phyloP scores from a whole-genome alignment of 306 rosid genomes.

The Ammopiptanthus mongolicus region DNA sequence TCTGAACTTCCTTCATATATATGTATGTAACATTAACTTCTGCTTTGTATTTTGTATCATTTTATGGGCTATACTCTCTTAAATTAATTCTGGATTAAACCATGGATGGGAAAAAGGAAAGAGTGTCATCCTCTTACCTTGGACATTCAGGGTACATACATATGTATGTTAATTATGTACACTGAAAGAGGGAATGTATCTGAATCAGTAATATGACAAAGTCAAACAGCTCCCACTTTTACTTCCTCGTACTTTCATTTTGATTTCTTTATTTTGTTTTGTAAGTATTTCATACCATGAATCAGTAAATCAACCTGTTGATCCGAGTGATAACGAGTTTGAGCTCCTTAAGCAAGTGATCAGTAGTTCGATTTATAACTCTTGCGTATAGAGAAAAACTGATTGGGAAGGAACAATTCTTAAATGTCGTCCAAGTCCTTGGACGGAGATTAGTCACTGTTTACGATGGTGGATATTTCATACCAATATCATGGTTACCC shows the following conservation, averaged over 20 bases:
- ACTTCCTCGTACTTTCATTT: background rate
- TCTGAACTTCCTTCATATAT: background rate
- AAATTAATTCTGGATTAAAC: background rate
- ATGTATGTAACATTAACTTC: background rate
- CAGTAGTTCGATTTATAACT: no score
- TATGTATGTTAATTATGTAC: background rate
- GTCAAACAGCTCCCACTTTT: background rate
- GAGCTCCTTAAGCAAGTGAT: no score
- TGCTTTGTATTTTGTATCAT: background rate
- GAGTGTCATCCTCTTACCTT: background rate
- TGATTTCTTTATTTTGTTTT: no score
- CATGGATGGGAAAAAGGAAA: background rate
- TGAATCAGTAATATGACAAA: background rate
- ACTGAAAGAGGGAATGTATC: slow-evolving; percentile 5
- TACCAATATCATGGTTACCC: no score
- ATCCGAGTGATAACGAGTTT: no score
- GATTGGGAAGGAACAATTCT: no score
- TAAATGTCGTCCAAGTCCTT: no score
- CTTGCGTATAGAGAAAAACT: no score
- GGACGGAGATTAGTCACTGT: no score
- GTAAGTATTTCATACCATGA: no score
- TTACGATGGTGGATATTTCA: no score
- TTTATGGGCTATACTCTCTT: background rate
- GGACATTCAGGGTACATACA: background rate
- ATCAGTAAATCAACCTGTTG: no score